Base-by-base conservation (phyloP, 2,329 filamentous ascomycete genomes). In the Ophiosphaerella herpotricha region DNA sequence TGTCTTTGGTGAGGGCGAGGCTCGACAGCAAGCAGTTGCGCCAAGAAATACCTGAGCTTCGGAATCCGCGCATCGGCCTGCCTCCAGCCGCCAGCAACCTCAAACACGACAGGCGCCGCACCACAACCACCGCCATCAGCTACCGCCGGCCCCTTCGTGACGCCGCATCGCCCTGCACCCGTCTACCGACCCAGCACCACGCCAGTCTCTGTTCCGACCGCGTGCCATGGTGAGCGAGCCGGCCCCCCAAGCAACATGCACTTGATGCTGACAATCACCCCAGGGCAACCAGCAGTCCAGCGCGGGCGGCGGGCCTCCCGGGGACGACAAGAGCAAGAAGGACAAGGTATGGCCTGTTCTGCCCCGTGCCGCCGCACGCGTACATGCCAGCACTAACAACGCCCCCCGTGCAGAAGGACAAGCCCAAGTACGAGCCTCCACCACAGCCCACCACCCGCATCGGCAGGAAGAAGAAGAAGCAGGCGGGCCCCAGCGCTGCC, bases 391-490 rank as follows among this genome's bases (percentile, higher is more conserved):
- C 13, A 18, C 11, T 23, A 14, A 23, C n/a, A 46, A 57, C 48
- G 51, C 64, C 31, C 33, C 42, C 53, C 38, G 47, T 24, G 37
- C 55, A 96, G 93, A 97, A 99, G 84, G 93, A 99, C 58, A 99
- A 99, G 87, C 94, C 94, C 73, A 97, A 96, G 89, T 99, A 99
- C 82, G 94, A 99, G 78, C 94, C 94, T 60, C 94, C 94, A 64
- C 94, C 94, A 76, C 88, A 93, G 70, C 94, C 94, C 57, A 99
- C 94, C 56, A 97, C 94, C 61, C 90, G 94, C 74, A 88, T 99
- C 74, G 94, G 94, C 54, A 90, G 93, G 71, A 97, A 95, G 88
- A 99, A 99, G 89, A 93, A 92, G 84, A 97, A 90, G 87, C 85
- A 86, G 42, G 91, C 89, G 52, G 94, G 94, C 45, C 91, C 91